Base-by-base conservation (phyloP, 2,329 filamentous ascomycete genomes). In the Neofusicoccum umdonicola region DNA sequence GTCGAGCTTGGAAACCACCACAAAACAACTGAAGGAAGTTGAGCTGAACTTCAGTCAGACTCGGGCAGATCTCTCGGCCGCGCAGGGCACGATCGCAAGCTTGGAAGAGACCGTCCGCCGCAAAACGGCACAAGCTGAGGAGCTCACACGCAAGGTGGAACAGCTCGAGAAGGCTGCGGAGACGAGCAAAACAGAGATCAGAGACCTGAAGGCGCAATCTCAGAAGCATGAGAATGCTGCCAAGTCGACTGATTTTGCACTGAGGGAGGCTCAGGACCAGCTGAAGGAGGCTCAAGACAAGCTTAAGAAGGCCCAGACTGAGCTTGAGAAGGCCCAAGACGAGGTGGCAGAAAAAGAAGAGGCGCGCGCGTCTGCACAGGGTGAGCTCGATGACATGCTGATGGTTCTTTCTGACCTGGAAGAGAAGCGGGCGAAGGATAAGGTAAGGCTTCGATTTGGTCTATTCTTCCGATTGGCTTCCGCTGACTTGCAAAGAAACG, bases 301-400 rank as follows among this genome's bases (percentile, higher is more conserved):
- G 41, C 67, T 68, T 37, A 72, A 77, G 42, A 76, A 77, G 67
- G n/a, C 41, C 7, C 41, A 60, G 19, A 41, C 58, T 13, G 67
- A 71, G 37, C 66, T 68, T 37, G 72, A 77, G 42, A 76, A 77
- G 67, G 17, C 42, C 5, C 41, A 60, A n/a, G 56, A 58, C 12
- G 69, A 71, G 47, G 65, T 68, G 47, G 72, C 77, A 34, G 76
- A 77, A 67, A 80, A 81, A 62, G 76, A 78, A 68, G 77, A 77
- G 45, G 73, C 70, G 22, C 67, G 73, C 4, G 67, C 67, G 13
- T 70, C 72, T 31, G 75, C 70, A 17, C 74, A 81, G 68, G 75
- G 77, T 58, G 80, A 82, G 68, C 65, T 84, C 41, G 81, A 83
- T 65, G 80, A 81, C 66, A 69, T 82, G 67, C 78, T 85, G 65